Evolutionary conservation across 2,329 filamentous ascomycete species (phyloP).

Genomic region (Dothideomycetes sp.): DNA sequence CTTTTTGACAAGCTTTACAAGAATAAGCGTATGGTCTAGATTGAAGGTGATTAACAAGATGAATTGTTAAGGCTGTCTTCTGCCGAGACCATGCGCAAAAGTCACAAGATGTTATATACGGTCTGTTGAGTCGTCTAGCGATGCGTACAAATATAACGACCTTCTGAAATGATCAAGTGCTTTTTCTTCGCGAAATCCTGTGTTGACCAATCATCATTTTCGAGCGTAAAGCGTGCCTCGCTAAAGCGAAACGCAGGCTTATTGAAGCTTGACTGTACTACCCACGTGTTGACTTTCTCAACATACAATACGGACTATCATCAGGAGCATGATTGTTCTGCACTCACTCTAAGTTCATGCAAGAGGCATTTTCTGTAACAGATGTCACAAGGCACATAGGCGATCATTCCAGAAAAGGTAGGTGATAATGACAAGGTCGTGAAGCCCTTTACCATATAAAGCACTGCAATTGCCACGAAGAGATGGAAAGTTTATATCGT

Average conservation of each 20-base stretch:
- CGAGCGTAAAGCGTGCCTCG: slow-evolving; percentile 2
- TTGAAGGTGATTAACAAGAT: too few species aligned
- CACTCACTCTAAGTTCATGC: slow-evolving; percentile 1
- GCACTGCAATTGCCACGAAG: background rate
- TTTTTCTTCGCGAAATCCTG: background rate
- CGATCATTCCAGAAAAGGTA: slow-evolving; percentile 9
- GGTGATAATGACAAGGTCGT: background rate
- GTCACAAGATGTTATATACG: too few species aligned
- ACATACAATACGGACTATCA: background rate
- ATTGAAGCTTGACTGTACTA: background rate
- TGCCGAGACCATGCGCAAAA: too few species aligned
- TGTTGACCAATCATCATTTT: background rate
- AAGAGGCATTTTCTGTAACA: background rate
- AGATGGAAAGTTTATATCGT: background rate
- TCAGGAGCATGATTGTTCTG: background rate
- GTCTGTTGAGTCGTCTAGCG: too few species aligned
- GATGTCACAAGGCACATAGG: background rate
- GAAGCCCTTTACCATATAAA: background rate
- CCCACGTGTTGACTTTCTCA: slow-evolving; percentile 6
- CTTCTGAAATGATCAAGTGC: background rate
- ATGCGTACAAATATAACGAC: background rate
- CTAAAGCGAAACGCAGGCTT: slow-evolving; percentile 6
- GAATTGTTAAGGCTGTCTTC: too few species aligned
- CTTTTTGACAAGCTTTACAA: too few species aligned
- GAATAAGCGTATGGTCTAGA: too few species aligned